Percentiles rank a stretch among this genome's conserved stretches.
Evolutionary conservation across 176 grass and related monocot species (phyloP).

Genomic region (Chloris gayana): DNA sequence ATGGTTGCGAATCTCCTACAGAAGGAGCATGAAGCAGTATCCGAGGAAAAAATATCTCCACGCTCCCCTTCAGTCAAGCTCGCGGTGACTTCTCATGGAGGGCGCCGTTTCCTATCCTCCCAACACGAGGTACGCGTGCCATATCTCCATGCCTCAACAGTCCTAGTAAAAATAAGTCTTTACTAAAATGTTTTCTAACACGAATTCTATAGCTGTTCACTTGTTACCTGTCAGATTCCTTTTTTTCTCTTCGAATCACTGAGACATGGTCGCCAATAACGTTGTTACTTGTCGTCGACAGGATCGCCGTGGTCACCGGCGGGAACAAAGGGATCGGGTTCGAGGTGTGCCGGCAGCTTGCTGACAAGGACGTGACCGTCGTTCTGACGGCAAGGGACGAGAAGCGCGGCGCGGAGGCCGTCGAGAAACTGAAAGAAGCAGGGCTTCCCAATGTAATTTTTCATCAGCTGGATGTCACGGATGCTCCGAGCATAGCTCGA

Average conservation of each 20-base stretch:
- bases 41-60: neutral
- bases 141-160: neutral
- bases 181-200: too few relatives aligned
- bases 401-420: slow-evolving; percentile 31
- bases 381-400: slow-evolving; percentile 54
- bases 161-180: too few relatives aligned
- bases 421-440: slow-evolving; percentile 14
- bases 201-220: too few relatives aligned
- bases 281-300: neutral
- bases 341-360: slow-evolving; percentile 54
- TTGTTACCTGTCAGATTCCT: too few relatives aligned
- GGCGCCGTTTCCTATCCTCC: neutral
- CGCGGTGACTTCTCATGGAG: slow-evolving; percentile 12
- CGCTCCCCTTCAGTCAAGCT: neutral
- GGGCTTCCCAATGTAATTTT: slow-evolving; percentile 32
- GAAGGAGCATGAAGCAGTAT: too few relatives aligned
- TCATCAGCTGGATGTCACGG: slow-evolving; percentile 51
- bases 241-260: too few relatives aligned
- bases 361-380: slow-evolving; percentile 26
- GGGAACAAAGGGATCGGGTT: slow-evolving; percentile 60
- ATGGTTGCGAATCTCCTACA: too few relatives aligned
- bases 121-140: neutral
- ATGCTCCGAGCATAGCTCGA: slow-evolving; percentile 35
- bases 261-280: too few relatives aligned
- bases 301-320: slow-evolving; percentile 52